Evolutionary conservation across 495 filamentous ascomycete species (phyloP), one percentile per base, ranked within the genome.

Genomic region (Coniosporium apollinis): DNA sequence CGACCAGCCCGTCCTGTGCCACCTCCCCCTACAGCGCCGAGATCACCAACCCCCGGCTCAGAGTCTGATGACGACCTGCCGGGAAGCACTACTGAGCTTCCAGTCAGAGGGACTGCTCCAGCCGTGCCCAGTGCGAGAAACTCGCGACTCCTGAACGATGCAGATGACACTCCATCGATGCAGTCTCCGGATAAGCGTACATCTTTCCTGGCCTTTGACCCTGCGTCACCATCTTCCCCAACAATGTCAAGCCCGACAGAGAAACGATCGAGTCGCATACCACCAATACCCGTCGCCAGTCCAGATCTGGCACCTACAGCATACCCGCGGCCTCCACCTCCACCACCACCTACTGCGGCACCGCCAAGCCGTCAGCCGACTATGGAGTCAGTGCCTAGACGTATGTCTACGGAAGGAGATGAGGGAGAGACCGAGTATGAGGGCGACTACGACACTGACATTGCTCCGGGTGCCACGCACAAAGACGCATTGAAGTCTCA

Each of bases 401-500:
- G 47, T 30, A 45, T 52, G 9, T 54, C 11, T 45, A 60, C 17
- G 37, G 78, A 82, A 26, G 79, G 68, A 13, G 82, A 73, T 40
- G 81, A 86, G 28, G 85, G 89, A 50, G 63, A 82, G 22, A 92
- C 82, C 2, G 89, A 94, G 54, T 96, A 96, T 51, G 89, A 97
- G 54, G 89, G 86, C 14, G 89, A 96, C 50, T 96, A 97, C 52
- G 89, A 96, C 46, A 97, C 89, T 25, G 89, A 96, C 54, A 94
- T 97, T 45, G 86, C 80, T 1, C 79, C 91, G 29, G 76, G 82
- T 19, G 84, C 72, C 7, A 78, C 79, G 26, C 79, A 89, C 51
- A 89, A 91, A 56, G 89, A 94, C 60, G 87, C 89, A 3, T 54
- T 96, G 37, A 91, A 83, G 47, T 53, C 81, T 14, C 83, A 93